Evolutionary conservation across 140 eudicot genomes (phyloP).

Genomic region (Anethum foeniculum): DNA sequence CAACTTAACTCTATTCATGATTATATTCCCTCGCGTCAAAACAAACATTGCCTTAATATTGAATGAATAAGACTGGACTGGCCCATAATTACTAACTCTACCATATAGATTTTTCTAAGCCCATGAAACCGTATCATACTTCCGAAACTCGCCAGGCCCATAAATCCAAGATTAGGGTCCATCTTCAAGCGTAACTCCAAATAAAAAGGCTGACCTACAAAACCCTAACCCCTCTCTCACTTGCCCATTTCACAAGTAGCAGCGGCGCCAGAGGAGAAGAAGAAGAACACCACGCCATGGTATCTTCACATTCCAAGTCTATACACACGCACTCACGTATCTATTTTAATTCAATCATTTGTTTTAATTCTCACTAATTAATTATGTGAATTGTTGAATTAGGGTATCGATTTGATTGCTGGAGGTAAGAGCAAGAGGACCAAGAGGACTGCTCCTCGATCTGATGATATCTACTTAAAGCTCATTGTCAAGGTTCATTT

Average conservation of each 20-base stretch:
- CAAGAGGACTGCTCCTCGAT: slow-evolving; percentile 60
- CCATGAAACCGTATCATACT: neutral
- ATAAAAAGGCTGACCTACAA: neutral
- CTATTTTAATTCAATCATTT: neutral
- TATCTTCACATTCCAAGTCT: neutral
- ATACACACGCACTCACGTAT: neutral
- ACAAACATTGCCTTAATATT: too few relatives aligned
- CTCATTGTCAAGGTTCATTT: slow-evolving; percentile 50
- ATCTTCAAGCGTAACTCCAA: neutral
- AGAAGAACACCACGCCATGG: neutral
- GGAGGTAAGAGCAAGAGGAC: slow-evolving; percentile 78
- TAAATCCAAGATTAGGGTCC: neutral
- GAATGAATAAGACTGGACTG: neutral
- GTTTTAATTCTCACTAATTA: neutral
- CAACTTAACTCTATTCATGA: too few relatives aligned
- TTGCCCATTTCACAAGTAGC: neutral
- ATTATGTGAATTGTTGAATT: neutral
- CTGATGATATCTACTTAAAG: slow-evolving; percentile 64
- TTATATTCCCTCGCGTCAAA: too few relatives aligned
- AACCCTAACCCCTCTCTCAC: slow-evolving; percentile 6
- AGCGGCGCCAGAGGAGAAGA: neutral
- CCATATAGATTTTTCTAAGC: neutral
- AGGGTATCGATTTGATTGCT: slow-evolving; percentile 64
- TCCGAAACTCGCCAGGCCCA: neutral
- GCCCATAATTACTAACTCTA: neutral